These are phyloP conservation scores for Penicillium sp. DNA, from an alignment of 2,329 filamentous ascomycete genomes.

Conservation along the genomic window DNA sequence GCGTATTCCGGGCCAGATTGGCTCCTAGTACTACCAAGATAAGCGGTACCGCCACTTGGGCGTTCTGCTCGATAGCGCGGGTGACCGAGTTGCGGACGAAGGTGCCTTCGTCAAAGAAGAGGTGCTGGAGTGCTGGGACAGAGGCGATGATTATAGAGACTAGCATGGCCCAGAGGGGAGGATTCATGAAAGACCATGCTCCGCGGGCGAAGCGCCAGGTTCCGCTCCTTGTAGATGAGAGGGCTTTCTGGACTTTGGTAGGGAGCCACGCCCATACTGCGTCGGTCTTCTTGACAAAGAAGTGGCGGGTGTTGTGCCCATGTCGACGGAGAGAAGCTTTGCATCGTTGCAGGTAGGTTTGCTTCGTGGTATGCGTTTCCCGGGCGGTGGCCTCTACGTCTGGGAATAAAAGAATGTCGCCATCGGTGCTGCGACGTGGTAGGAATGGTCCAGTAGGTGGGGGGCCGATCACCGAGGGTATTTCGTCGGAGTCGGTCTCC, in stretches of 20 bases:
- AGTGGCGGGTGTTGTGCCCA: constrained; percentile 18
- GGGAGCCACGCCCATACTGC: constrained; percentile 54
- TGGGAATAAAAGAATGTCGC: constrained; percentile 62
- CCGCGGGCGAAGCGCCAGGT: constrained; percentile 60
- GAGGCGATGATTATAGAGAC: constrained; percentile 87
- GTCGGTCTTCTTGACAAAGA: constrained; percentile 22
- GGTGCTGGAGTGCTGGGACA: constrained; percentile 72
- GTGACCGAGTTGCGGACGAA: constrained; percentile 94
- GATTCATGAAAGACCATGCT: constrained; percentile 95
- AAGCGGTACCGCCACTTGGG: constrained; percentile 87
- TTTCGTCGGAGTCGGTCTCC: constrained; percentile 15
- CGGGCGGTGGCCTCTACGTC: constrained; percentile 34
- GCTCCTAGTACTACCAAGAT: constrained; percentile 94
- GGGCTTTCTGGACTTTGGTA: constrained; percentile 49
- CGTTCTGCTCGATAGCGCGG: constrained; percentile 78
- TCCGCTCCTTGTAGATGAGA: constrained; percentile 45
- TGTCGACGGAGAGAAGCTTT: constrained; percentile 25
- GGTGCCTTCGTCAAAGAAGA: constrained; percentile 86
- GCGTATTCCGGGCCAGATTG: constrained; percentile 88
- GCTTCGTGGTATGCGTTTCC: constrained; percentile 23
- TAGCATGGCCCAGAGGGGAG: constrained; percentile 96
- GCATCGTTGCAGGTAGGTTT: constrained; percentile 31
- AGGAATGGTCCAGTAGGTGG: constrained; percentile 39
- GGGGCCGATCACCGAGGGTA: constrained; percentile 28
- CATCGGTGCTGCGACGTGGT: constrained; percentile 42